Evolutionary conservation across 257 asterid genomes (phyloP), one percentile per base, ranked within the genome.

Genomic region (Coffea eugenioides): DNA sequence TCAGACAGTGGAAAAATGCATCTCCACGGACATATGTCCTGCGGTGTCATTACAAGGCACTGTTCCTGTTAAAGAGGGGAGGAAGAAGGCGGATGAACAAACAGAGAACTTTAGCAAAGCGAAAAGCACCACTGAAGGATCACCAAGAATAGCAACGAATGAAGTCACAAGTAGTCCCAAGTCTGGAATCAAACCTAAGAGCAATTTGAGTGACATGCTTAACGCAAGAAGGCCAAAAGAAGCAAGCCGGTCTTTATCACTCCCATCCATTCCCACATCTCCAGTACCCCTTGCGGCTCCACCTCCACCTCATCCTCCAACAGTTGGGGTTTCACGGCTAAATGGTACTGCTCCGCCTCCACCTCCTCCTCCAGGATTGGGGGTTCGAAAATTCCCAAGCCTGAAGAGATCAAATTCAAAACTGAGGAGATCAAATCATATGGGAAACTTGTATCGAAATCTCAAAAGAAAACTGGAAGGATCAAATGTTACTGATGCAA

Each of bases 401-500:
- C 78, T 87, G 25, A 92, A 77, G 84, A 91, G 89, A 85, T 75
- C 84, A 8, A 77, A 79, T 14, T 85, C 92, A 31, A 92, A 90
- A 49, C 45, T 92, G 80, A 89, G 87, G 81, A 91, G 93, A 80
- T 92, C 96, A 16, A 81, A 90, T 0, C 93, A 90, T 62, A 91
- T 92, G 94, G 94, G 94, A 1, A 90, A 81, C 77, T 87, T 91
- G 23, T 92, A 92, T 78, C 88, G 92, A 71, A 85, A 83, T 65
- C 93, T 92, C 21, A 92, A 89, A 81, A 89, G 90, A 76, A 91
- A 92, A 80, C 87, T 92, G 31, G 97, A 92, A 85, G 97, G 97
- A 41, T 83, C 91, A 11, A 81, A 76, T 75, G 70, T 77, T 69
- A 83, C 82, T 10, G 88, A 80, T 57, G 84, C 81, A 86, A 77